Conservation (phyloP, 176 grass and related monocot species). For the Carex kokanica region DNA sequence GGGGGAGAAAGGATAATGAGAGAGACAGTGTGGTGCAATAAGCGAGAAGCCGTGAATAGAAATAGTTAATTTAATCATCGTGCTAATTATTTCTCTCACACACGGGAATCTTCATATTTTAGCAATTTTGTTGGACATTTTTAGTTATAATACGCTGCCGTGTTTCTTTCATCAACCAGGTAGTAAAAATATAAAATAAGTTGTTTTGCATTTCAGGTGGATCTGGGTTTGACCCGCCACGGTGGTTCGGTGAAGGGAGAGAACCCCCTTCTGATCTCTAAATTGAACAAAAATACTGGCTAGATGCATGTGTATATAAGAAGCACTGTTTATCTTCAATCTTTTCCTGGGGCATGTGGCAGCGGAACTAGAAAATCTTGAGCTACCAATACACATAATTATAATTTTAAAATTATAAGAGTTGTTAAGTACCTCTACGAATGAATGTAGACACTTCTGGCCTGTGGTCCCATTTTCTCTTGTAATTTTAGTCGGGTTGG, state of each 20-base stretch:
- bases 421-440: no score
- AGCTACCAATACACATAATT: no score
- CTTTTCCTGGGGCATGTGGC: not conserved
- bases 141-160: not conserved
- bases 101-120: not conserved
- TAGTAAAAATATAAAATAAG: not conserved
- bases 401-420: no score
- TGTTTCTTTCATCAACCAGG: not conserved
- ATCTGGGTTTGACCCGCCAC: slow-evolving; percentile 75
- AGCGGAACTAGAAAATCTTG: no score
- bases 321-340: slow-evolving; percentile 11
- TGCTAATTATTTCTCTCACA: not conserved
- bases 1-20: not conserved
- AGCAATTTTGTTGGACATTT: not conserved
- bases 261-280: slow-evolving; percentile 8
- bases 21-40: not conserved
- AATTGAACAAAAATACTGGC: not conserved
- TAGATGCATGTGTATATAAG: not conserved
- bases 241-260: slow-evolving; percentile 75
- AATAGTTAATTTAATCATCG: not conserved
- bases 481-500: no score
- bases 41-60: not conserved
- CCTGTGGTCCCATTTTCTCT: no score
- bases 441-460: no score
- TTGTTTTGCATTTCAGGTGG: slow-evolving; percentile 38